Evolutionary conservation across 2,329 filamentous ascomycete species (phyloP), one percentile per base, ranked within the genome.

Genomic region (Fusarium chuoi): DNA sequence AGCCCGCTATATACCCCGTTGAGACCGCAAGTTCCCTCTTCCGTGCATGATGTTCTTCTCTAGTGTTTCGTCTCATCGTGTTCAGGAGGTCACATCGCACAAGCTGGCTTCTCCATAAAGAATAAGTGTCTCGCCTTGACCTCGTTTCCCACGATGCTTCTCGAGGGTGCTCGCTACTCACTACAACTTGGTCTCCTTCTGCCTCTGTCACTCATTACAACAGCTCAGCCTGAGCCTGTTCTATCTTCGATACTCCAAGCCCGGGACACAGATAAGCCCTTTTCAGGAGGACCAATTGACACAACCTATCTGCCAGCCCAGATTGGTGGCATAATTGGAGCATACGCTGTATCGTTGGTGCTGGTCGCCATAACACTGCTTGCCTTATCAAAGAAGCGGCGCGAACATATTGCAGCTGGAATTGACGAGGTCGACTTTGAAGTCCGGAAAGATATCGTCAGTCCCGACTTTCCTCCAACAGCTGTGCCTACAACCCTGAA

Each of bases 301-400:
- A 84, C 85, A 72, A 83, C 87, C 24, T 90, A 92, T 63, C 89
- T 98, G 28, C 94, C 95, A 24, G 91, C 90, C 67, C 92, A 98
- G 82, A 91, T 98, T 76, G 92, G 93, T 73, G 94, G 92, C 75
- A 93, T 98, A 68, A 88, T 96, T 67, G 94, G 92, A 70, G 92
- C 93, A 67, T 98, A 98, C 89, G 87, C 95, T 66, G 82, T 94
- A 69, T 93, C 91, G 41, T 87, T 97, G 79, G 87, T 94, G 78
- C 82, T 96, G 77, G 90, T 96, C 77, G 91, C 94, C 77, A 85
- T 90, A 39, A 84, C 89, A 52, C 85, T 95, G 13, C 85, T 94
- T 46, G 81, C 89, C 28, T 86, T 94, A 13, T 84, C 88, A 59
- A 90, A 87, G 80, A 86, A 81, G 67, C 85, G 89, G 28, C 87